Evolutionary conservation across 441 rosid genomes (phyloP).

Genomic region (Bruguiera hainesii): DNA sequence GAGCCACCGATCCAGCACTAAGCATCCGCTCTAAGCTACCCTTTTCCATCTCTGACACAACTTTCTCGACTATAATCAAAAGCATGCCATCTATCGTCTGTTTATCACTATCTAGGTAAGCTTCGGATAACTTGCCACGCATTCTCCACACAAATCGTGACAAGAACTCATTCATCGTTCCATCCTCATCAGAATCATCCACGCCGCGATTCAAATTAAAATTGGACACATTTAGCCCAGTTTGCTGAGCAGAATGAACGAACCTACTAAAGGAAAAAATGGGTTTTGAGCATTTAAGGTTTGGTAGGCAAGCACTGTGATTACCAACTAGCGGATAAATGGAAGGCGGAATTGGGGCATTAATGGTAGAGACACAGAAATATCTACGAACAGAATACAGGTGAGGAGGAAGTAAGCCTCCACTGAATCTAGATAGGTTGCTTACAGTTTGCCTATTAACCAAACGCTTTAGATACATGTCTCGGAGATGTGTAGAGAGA

Average conservation of each 20-base stretch:
- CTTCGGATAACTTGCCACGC: conserved; percentile 67
- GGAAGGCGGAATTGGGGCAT: conserved; percentile 23
- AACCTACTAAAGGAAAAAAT: conserved; percentile 29
- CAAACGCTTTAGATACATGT: conserved; percentile 45
- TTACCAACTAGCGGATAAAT: conserved; percentile 11
- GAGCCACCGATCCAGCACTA: conserved; percentile 28
- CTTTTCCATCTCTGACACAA: conserved; percentile 65
- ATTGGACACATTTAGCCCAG: conserved; percentile 20
- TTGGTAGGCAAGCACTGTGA: conserved; percentile 17
- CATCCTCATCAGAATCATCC: conserved; percentile 46
- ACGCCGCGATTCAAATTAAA: conserved; percentile 15
- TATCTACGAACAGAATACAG: conserved; percentile 16
- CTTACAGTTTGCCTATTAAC: conserved; percentile 37
- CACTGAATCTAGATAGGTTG: conserved; percentile 35
- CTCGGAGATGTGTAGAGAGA: neutral
- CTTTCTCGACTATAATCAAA: conserved; percentile 60
- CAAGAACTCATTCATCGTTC: conserved; percentile 60
- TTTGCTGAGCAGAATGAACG: conserved; percentile 38
- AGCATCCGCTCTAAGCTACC: conserved; percentile 46
- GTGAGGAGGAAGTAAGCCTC: conserved; percentile 21
- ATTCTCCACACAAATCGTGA: conserved; percentile 77
- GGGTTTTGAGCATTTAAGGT: conserved; percentile 16
- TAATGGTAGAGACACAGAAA: conserved; percentile 33
- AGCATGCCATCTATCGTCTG: conserved; percentile 69
- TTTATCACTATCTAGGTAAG: conserved; percentile 53